Conservation (phyloP, 2,329 filamentous ascomycete species). For the Aspergillus melleus region DNA sequence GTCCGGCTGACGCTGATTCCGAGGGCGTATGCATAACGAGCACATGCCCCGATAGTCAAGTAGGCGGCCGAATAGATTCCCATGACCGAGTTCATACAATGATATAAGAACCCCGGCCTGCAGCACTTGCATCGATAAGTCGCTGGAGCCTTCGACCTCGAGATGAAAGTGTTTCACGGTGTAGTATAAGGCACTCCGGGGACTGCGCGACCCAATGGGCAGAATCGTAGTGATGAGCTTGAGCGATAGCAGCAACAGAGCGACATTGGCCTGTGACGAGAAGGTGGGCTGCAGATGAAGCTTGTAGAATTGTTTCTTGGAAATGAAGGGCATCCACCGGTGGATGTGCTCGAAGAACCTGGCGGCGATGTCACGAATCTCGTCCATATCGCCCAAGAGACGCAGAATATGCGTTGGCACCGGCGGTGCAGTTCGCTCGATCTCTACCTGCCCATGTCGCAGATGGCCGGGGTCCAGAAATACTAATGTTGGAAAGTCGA, state of each 20-base stretch:
- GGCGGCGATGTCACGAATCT: not conserved
- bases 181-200: not conserved
- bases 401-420: not conserved
- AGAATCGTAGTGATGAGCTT: not conserved
- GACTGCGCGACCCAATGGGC: not conserved
- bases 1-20: not conserved
- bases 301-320: not conserved
- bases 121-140: not conserved
- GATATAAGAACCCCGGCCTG: not conserved
- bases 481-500: not conserved
- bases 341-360: not conserved
- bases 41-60: not conserved
- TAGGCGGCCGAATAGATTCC: not conserved
- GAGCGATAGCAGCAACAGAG: not conserved
- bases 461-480: not conserved
- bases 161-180: not conserved
- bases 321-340: not conserved
- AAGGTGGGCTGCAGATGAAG: not conserved
- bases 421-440: not conserved
- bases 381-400: not conserved
- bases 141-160: not conserved
- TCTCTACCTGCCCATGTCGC: not conserved
- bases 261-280: not conserved
- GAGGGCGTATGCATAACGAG: not conserved
- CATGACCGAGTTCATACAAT: not conserved